Evolutionary conservation across 1,139 yeast species (phyloP).

Genomic region (Nakaseomyces uthaithaninus): DNA sequence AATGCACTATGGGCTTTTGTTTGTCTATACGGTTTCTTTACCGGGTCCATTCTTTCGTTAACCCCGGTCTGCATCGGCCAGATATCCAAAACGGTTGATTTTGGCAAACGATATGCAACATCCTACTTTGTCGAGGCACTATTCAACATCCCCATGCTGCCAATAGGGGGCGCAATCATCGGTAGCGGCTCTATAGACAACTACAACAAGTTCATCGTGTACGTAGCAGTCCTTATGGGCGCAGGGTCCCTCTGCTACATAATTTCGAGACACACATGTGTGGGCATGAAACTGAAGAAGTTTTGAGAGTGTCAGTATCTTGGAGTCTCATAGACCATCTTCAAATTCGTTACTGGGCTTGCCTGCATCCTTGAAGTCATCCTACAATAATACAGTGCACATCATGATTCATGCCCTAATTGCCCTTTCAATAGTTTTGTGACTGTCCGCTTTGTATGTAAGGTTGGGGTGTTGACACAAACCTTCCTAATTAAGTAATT

Average conservation of each 20-base stretch:
- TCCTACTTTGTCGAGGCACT: slow-evolving; percentile 40
- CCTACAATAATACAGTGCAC: no score
- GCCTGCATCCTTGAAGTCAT: no score
- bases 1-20: slow-evolving; percentile 32
- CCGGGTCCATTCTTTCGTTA: slow-evolving; percentile 35
- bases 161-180: slow-evolving; percentile 46
- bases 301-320: no score
- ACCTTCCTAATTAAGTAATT: not conserved
- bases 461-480: not conserved
- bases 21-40: slow-evolving; percentile 33
- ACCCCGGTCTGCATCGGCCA: slow-evolving; percentile 47
- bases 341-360: no score
- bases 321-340: no score
- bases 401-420: no score
- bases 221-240: slow-evolving; percentile 23
- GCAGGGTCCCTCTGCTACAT: slow-evolving; percentile 25
- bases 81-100: slow-evolving; percentile 41
- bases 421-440: no score
- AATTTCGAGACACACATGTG: slow-evolving; percentile 34
- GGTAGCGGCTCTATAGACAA: slow-evolving; percentile 27
- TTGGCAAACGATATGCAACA: slow-evolving; percentile 45
- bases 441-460: not conserved
- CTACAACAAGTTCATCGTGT: slow-evolving; percentile 29
- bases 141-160: slow-evolving; percentile 40
- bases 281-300: slow-evolving; percentile 29